Conservation (phyloP, 768 basidiomycete genomes). For the Boletus bicolor region DNA sequence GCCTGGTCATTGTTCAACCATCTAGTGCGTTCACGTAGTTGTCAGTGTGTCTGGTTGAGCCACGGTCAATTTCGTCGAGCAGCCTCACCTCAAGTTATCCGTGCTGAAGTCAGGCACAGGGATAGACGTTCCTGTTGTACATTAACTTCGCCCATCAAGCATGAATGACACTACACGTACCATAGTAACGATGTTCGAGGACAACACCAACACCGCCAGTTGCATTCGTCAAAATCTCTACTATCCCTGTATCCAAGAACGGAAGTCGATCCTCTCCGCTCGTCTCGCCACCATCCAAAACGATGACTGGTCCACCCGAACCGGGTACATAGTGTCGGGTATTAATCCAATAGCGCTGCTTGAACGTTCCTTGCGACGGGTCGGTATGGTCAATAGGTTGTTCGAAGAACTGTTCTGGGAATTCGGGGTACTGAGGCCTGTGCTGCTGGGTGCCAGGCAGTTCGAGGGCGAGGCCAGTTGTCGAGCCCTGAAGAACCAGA, state of each 20-base stretch:
- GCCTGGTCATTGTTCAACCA: slow-evolving; percentile 91
- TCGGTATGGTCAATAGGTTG: slow-evolving; percentile 87
- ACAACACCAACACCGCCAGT: slow-evolving; percentile 88
- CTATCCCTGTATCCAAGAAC: slow-evolving; percentile 71
- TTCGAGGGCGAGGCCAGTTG: slow-evolving; percentile 10
- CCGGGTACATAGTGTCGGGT: slow-evolving; percentile 72
- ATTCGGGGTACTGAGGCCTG: slow-evolving; percentile 33
- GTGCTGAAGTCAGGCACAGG: slow-evolving; percentile 78
- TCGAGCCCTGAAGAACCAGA: slow-evolving; percentile 24
- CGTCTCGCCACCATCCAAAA: slow-evolving; percentile 93
- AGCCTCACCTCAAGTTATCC: slow-evolving; percentile 65
- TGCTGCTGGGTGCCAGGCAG: slow-evolving; percentile 7
- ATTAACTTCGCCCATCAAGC: not conserved
- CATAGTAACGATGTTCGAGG: slow-evolving; percentile 93
- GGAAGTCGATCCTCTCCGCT: slow-evolving; percentile 64
- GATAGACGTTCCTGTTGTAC: slow-evolving; percentile 58
- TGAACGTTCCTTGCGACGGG: slow-evolving; percentile 58
- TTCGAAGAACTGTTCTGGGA: slow-evolving; percentile 65
- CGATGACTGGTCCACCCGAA: slow-evolving; percentile 76
- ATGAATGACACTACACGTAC: slow-evolving; percentile 32
- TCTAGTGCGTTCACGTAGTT: slow-evolving; percentile 35
- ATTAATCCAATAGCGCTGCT: slow-evolving; percentile 92
- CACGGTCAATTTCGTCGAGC: not conserved
- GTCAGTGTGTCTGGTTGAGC: not conserved
- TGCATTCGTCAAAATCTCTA: slow-evolving; percentile 78